Conservation (phyloP, 768 basidiomycete species). For the Collybia sordida region DNA sequence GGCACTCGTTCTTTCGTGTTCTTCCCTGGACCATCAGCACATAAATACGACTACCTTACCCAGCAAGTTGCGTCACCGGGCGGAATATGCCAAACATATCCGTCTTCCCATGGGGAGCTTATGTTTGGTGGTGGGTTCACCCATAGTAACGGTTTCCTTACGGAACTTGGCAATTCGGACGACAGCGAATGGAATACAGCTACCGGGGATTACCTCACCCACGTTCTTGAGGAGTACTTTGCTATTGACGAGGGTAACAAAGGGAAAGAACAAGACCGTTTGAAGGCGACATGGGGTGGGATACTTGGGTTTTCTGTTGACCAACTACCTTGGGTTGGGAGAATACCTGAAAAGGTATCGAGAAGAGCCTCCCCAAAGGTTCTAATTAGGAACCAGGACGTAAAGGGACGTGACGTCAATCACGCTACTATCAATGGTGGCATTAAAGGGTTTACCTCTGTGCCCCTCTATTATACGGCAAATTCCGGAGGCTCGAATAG, state of each 20-base stretch:
- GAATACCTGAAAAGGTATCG: constrained; percentile 50
- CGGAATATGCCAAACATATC: constrained; percentile 8
- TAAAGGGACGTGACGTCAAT: too few relatives aligned
- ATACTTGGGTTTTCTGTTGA: constrained; percentile 64
- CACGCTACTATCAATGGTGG: background rate
- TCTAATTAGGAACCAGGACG: background rate
- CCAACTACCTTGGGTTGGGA: constrained; percentile 67
- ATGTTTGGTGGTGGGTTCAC: constrained; percentile 69
- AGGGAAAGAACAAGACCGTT: constrained; percentile 40
- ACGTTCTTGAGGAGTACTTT: constrained; percentile 55
- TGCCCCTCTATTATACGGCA: background rate
- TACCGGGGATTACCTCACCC: constrained; percentile 28
- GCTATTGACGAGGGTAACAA: constrained; percentile 20
- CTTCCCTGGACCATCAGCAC: constrained; percentile 37
- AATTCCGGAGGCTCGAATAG: background rate
- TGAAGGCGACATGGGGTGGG: constrained; percentile 65
- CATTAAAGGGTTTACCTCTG: background rate
- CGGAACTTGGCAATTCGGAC: constrained; percentile 36
- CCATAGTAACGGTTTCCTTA: constrained; percentile 26
- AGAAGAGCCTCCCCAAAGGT: constrained; percentile 28
- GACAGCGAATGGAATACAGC: constrained; percentile 29
- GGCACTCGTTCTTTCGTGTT: constrained; percentile 62
- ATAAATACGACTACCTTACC: constrained; percentile 67
- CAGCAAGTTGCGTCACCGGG: constrained; percentile 40
- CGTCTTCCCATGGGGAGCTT: constrained; percentile 42